A percentile compares a stretch with the other conserved stretches of the same genome.
phyloP scores from a whole-genome alignment of 192 early-diverging fungal species.

The Dissophora globulifera region DNA sequence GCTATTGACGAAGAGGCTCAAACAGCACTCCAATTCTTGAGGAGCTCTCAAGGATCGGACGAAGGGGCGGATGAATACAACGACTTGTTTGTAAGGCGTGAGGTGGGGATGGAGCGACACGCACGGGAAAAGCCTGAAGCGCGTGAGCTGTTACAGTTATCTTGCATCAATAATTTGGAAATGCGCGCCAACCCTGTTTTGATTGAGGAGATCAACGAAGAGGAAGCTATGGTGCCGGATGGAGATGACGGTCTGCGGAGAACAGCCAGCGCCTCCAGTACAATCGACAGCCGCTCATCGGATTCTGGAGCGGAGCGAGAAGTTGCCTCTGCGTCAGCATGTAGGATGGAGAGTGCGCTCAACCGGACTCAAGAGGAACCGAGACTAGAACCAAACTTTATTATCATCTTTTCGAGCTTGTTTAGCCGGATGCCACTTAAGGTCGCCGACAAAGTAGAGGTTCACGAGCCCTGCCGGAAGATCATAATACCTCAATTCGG shows the following conservation, averaged over 20 bases:
- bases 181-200: not conserved
- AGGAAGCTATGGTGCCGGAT: not conserved
- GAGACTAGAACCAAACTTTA: not conserved
- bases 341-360: too few species aligned
- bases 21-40: not conserved
- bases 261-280: not conserved
- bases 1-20: conserved; percentile 1
- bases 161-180: not conserved
- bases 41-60: conserved; percentile 38
- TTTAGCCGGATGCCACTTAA: conserved; percentile 31
- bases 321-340: not conserved
- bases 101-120: not conserved
- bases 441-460: conserved; percentile 30
- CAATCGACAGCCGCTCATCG: too few species aligned
- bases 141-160: not conserved
- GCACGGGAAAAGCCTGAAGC: not conserved
- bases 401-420: conserved; percentile 33
- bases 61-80: not conserved
- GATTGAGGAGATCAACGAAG: not conserved
- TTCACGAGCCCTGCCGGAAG: conserved; percentile 37
- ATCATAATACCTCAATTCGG: not conserved
- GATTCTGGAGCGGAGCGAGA: too few species aligned
- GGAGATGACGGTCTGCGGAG: not conserved
- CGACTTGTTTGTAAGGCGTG: not conserved
- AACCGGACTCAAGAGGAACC: too few species aligned